Percentiles rank a stretch among this genome's conserved stretches.
phyloP scores from a whole-genome alignment of 2,329 filamentous ascomycete species.

The Huntiella savannae region DNA sequence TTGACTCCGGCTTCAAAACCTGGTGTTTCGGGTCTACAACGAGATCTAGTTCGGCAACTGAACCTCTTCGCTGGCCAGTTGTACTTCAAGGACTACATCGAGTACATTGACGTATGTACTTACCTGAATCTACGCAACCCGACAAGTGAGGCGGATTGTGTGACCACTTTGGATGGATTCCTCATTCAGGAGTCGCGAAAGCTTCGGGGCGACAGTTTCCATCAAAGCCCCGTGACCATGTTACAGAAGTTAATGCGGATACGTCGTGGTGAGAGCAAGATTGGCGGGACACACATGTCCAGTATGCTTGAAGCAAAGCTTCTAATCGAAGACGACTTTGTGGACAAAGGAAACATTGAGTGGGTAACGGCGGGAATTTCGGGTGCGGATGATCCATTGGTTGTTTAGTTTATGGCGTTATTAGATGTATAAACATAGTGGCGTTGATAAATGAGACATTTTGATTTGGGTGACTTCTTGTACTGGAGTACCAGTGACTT shows the following conservation, averaged over 20 bases:
- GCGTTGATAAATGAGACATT: too few species aligned
- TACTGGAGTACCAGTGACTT: too few species aligned
- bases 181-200: constrained; percentile 14
- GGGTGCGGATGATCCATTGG: too few species aligned
- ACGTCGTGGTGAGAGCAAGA: constrained; percentile 20
- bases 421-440: too few species aligned
- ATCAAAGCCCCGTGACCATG: constrained; percentile 21
- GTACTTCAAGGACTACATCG: constrained; percentile 33
- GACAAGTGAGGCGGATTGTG: constrained; percentile 11
- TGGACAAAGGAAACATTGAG: not conserved
- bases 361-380: too few species aligned
- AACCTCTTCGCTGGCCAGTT: constrained; percentile 52
- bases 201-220: constrained; percentile 12
- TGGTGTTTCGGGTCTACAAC: not conserved
- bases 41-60: constrained; percentile 26
- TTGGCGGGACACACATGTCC: constrained; percentile 25
- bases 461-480: too few species aligned
- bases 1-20: too few species aligned
- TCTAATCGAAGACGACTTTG: constrained; percentile 14
- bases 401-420: too few species aligned
- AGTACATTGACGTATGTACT: constrained; percentile 34
- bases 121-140: constrained; percentile 29
- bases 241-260: constrained; percentile 21
- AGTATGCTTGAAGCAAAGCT: constrained; percentile 19
- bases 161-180: constrained; percentile 19